Conservation (phyloP, 192 early-diverging fungal species). For the Backusella westeae region DNA sequence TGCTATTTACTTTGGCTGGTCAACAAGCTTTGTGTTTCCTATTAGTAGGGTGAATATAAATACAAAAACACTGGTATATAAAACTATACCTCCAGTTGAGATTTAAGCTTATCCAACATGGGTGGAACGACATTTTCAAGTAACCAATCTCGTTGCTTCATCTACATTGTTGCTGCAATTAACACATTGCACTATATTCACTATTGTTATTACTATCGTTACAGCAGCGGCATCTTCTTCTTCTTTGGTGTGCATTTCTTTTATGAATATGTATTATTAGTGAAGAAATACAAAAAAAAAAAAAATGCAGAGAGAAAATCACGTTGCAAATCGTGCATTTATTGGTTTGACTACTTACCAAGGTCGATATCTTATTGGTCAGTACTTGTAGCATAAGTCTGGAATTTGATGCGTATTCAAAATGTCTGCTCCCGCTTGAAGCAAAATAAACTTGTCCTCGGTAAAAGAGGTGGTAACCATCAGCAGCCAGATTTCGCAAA, state of each 20-base stretch:
- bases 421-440: no score
- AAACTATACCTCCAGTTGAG: conserved; percentile 15
- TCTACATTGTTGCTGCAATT: background rate
- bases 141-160: conserved; percentile 20
- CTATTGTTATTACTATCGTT: background rate
- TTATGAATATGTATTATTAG: background rate
- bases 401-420: no score
- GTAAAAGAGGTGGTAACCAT: no score
- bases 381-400: no score
- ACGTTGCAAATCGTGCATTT: no score
- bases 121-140: conserved; percentile 24
- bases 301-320: background rate
- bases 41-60: background rate
- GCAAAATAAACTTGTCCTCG: no score
- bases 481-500: no score
- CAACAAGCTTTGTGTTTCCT: conserved; percentile 4
- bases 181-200: background rate
- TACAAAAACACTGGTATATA: background rate
- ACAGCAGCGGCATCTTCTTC: conserved; percentile 18
- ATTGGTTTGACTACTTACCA: no score
- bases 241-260: conserved; percentile 16
- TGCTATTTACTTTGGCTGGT: conserved; percentile 13
- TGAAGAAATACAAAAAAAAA: background rate
- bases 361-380: no score
- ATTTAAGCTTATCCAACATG: conserved; percentile 16